Percentiles rank a stretch among this genome's conserved stretches.
Evolutionary conservation across 2,329 filamentous ascomycete genomes (phyloP).

Genomic region (Ceratocystis alfenasii): DNA sequence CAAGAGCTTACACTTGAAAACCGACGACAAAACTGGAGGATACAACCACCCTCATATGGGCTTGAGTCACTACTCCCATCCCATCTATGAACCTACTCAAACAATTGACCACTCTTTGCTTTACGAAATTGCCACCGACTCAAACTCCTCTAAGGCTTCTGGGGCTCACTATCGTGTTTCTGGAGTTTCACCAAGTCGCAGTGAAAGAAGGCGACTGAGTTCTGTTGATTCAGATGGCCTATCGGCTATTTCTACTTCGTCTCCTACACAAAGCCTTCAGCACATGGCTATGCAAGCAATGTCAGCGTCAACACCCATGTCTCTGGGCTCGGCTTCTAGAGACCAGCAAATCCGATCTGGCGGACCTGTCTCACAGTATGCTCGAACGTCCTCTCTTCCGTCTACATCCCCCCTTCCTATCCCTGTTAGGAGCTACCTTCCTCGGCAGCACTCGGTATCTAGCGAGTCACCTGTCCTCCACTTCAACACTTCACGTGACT

Average conservation of each 20-base stretch:
- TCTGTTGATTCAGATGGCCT: slow-evolving; percentile 15
- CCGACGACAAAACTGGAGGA: neutral
- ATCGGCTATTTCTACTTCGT: slow-evolving; percentile 10
- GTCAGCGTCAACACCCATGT: slow-evolving; percentile 11
- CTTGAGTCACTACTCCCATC: slow-evolving; percentile 11
- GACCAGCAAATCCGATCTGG: neutral
- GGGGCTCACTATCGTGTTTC: neutral
- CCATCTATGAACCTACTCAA: slow-evolving; percentile 9
- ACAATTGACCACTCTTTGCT: slow-evolving; percentile 7
- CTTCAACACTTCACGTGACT: neutral
- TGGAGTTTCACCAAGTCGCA: slow-evolving; percentile 10
- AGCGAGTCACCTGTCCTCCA: slow-evolving; percentile 4
- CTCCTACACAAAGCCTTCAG: slow-evolving; percentile 7
- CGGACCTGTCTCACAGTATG: slow-evolving; percentile 5
- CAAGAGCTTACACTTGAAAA: neutral
- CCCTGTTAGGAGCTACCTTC: slow-evolving; percentile 2
- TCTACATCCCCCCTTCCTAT: slow-evolving; percentile 11
- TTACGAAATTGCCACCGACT: slow-evolving; percentile 2
- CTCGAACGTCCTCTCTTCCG: slow-evolving; percentile 13
- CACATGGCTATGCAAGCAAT: slow-evolving; percentile 17
- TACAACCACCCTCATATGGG: neutral
- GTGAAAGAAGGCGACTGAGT: slow-evolving; percentile 12
- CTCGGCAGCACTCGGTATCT: slow-evolving; percentile 7
- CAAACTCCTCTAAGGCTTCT: neutral
- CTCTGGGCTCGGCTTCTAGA: neutral